These are phyloP conservation scores for Clavaria fumosa DNA, from an alignment of 768 basidiomycete species.

Conservation along the genomic window DNA sequence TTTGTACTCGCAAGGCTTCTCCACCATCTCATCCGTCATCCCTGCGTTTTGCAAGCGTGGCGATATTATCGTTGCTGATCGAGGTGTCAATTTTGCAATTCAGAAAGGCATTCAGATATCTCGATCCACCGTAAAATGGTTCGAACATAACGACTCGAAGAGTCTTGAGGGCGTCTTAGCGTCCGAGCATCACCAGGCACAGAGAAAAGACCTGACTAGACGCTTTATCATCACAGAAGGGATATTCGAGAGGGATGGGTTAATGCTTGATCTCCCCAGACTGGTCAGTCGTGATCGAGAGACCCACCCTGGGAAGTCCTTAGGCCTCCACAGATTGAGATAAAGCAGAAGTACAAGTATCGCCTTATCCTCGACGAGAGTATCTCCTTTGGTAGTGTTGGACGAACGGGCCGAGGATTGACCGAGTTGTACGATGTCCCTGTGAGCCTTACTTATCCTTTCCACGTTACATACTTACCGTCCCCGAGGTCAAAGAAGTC, in stretches of 20 bases:
- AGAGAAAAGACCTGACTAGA: constrained; percentile 87
- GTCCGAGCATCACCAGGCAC: constrained; percentile 56
- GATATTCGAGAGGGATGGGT: constrained; percentile 89
- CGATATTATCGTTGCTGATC: constrained; percentile 95
- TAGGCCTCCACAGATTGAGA: constrained; percentile 49
- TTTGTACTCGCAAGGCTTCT: constrained; percentile 88
- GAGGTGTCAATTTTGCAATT: constrained; percentile 89
- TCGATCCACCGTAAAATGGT: constrained; percentile 86
- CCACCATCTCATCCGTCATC: constrained; percentile 85
- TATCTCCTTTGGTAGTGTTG: constrained; percentile 86
- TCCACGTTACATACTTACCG: neutral
- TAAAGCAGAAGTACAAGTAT: constrained; percentile 93
- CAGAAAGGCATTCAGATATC: constrained; percentile 94
- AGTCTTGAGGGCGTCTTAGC: constrained; percentile 82
- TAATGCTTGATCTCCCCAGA: constrained; percentile 83
- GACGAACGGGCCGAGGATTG: constrained; percentile 84
- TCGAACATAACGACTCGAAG: constrained; percentile 87
- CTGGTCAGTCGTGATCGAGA: constrained; percentile 39
- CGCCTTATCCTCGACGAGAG: constrained; percentile 89
- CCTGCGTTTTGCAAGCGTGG: constrained; percentile 96
- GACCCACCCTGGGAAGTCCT: neutral
- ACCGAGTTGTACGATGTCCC: constrained; percentile 92
- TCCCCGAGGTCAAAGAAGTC: constrained; percentile 61
- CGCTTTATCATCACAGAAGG: constrained; percentile 96
- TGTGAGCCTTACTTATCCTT: constrained; percentile 31